Evolutionary conservation across 371 early-diverging fungal genomes (phyloP).

Genomic region (Saksenaea oblongispora): DNA sequence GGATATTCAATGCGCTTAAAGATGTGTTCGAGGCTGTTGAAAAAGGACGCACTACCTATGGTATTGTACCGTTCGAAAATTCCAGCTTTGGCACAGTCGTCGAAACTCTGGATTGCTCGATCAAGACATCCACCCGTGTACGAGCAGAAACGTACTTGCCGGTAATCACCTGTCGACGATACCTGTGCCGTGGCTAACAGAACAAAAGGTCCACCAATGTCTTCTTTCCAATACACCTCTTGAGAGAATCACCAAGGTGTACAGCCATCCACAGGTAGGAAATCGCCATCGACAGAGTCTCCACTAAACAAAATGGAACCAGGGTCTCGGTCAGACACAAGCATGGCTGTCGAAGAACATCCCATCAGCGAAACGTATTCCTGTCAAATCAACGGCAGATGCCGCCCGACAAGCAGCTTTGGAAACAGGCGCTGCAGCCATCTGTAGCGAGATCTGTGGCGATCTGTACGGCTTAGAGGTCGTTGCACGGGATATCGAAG

Average conservation of each 20-base stretch:
- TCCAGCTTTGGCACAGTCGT: constrained; percentile 87
- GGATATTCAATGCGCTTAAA: background rate
- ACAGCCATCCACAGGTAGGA: constrained; percentile 86
- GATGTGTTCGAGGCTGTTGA: constrained; percentile 86
- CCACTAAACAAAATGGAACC: background rate
- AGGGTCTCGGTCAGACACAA: constrained; percentile 89
- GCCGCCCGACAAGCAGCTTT: constrained; percentile 88
- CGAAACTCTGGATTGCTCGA: constrained; percentile 80
- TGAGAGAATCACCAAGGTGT: constrained; percentile 75
- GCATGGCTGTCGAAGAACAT: constrained; percentile 71
- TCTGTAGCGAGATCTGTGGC: constrained; percentile 81
- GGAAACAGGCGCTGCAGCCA: constrained; percentile 83
- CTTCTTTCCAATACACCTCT: constrained; percentile 70
- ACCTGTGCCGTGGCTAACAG: too few relatives aligned
- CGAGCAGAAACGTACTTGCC: constrained; percentile 68
- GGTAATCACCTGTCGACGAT: constrained; percentile 20
- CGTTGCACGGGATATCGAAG: constrained; percentile 75
- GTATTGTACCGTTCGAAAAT: constrained; percentile 96
- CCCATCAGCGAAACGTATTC: constrained; percentile 72
- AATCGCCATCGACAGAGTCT: background rate
- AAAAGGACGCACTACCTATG: constrained; percentile 78
- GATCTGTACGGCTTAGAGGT: constrained; percentile 81
- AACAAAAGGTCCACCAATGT: constrained; percentile 65
- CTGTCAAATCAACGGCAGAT: constrained; percentile 83
- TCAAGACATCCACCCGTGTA: constrained; percentile 57